Base-by-base conservation (phyloP, 768 basidiomycete genomes). In the Kwoniella pini region DNA sequence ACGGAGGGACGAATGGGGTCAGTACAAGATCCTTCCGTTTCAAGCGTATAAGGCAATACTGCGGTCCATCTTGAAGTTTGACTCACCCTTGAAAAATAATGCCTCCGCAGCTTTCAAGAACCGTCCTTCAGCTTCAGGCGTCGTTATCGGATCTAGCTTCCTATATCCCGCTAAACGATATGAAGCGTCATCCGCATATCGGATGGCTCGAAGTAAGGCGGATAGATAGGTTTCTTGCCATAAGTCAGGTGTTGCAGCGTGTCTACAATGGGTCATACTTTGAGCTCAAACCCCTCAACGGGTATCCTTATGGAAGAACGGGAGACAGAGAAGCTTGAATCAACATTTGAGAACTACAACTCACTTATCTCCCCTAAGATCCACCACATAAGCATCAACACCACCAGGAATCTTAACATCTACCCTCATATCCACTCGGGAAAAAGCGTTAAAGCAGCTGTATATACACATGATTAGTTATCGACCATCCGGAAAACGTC, bases 141-240 rank as follows among this genome's bases (percentile, higher is more conserved):
- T 85, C 1, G 90, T 88, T 74, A 99, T 93, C 2, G 96, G 95
- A 75, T 97, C 95, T 31, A 99, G 82, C 73, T 93, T 95, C 71
- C 96, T 88, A 76, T 92, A 97, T 13, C 92, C 91, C 22, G 97
- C 93, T 10, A 98, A 82, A 70, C 86, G 84, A 76, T 97, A 92
- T 22, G 86, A 88, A 9, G 91, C 86, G 74, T 99, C 96, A 78
- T 98, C 96, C 28, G 94, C 91, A 78, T 98, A 98, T 33, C 98
- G 83, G 45, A 98, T 90, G 2, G 95, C 85, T 24, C 96, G 85
- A 1, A 98, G 83, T 17, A 97, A 72, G 2, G 95, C 93, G 2
- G 96, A 97, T 1, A 97, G 85, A 75, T 93, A 98, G 1, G 94
- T 93, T 80, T 99, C 96, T 76, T 92, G 90, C 96, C 96, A 99